Percentiles rank a stretch among this genome's conserved stretches.
Conservation (phyloP, 2,329 filamentous ascomycete species). For the Macrophomina pseudophaseolina region DNA sequence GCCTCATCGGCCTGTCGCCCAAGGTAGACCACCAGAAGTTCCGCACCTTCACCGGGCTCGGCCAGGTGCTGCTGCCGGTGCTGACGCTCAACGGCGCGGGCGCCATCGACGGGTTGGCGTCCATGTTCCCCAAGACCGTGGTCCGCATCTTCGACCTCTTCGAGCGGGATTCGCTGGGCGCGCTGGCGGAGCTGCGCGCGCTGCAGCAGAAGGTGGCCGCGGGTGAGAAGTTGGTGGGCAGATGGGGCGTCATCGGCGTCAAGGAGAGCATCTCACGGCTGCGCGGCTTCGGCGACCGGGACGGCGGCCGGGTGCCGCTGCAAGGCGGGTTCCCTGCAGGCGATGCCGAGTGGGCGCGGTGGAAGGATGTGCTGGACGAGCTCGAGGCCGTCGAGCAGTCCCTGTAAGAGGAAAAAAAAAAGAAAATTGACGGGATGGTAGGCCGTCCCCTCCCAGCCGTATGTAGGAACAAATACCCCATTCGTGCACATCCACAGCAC, state of each 20-base stretch:
- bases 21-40: conserved; percentile 60
- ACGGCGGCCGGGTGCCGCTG: conserved; percentile 57
- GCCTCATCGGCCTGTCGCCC: conserved; percentile 60
- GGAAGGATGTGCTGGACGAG: conserved; percentile 23
- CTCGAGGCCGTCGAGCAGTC: conserved; percentile 27
- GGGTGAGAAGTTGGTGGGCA: conserved; percentile 63
- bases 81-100: conserved; percentile 64
- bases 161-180: conserved; percentile 31
- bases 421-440: too few relatives aligned
- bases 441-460: too few relatives aligned
- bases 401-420: background rate
- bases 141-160: conserved; percentile 60
- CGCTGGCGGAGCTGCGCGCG: conserved; percentile 52
- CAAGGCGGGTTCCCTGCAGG: conserved; percentile 38
- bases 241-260: conserved; percentile 63
- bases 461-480: background rate
- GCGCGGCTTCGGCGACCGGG: conserved; percentile 59
- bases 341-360: conserved; percentile 27
- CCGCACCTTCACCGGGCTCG: conserved; percentile 64
- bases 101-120: conserved; percentile 66
- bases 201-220: conserved; percentile 63
- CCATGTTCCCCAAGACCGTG: conserved; percentile 64
- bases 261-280: conserved; percentile 63
- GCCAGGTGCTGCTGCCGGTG: conserved; percentile 65
- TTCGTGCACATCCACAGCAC: background rate